Conservation (phyloP, 345 rosid species). For the Erodium maritimum region DNA sequence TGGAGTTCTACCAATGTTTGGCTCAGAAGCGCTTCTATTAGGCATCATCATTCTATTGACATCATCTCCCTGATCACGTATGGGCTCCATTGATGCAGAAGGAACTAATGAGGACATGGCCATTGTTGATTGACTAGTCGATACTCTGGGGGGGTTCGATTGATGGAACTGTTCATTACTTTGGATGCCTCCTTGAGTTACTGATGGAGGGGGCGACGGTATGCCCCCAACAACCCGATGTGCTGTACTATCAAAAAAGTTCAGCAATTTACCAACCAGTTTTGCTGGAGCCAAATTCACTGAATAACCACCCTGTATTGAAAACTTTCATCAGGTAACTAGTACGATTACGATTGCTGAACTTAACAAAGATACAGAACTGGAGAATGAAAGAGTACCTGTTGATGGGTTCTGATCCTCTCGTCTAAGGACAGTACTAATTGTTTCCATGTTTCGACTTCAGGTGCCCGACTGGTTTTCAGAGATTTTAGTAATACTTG, state of each 20-base stretch:
- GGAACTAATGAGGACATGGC: conserved; percentile 60
- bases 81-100: conserved; percentile 67
- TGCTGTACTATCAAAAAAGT: conserved; percentile 70
- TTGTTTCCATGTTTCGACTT: conserved; percentile 59
- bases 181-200: conserved; percentile 28
- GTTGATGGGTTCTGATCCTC: conserved; percentile 61
- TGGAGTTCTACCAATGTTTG: conserved; percentile 65
- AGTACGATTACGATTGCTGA: background rate
- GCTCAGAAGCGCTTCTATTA: conserved; percentile 76
- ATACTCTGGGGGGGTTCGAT: conserved; percentile 34
- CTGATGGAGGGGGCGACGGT: conserved; percentile 50
- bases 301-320: conserved; percentile 61
- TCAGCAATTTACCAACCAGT: conserved; percentile 63
- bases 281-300: conserved; percentile 63
- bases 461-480: conserved; percentile 58
- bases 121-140: conserved; percentile 66
- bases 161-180: conserved; percentile 29
- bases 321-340: background rate
- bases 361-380: background rate
- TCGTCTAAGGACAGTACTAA: conserved; percentile 54
- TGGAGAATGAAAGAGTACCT: conserved; percentile 23
- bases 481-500: conserved; percentile 56
- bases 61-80: conserved; percentile 50
- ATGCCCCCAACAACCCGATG: conserved; percentile 72
- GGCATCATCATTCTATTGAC: conserved; percentile 48